phyloP scores from a whole-genome alignment of 805 yeast species.

The Debaryomyces tyrocola region DNA sequence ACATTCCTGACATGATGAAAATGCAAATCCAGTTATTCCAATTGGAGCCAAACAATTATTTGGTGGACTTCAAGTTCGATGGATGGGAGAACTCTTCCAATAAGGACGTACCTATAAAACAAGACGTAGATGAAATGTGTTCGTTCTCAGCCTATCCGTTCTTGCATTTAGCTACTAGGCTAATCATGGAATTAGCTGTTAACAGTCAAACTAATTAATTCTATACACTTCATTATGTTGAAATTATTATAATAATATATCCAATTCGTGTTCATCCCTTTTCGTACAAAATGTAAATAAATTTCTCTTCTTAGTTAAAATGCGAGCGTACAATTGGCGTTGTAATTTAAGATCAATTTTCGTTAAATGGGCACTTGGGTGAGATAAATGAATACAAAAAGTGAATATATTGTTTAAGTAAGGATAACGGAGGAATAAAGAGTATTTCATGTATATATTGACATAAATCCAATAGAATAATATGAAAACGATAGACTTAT shows the following conservation, averaged over 20 bases:
- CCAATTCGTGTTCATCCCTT: not conserved
- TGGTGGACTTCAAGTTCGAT: constrained; percentile 96
- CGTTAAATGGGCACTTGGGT: too few relatives aligned
- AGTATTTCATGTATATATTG: not conserved
- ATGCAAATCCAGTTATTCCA: constrained; percentile 97
- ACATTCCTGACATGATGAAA: constrained; percentile 79
- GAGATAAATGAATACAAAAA: too few relatives aligned
- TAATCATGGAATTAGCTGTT: constrained; percentile 96
- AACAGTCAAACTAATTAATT: constrained; percentile 63
- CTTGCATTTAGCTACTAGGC: constrained; percentile 84
- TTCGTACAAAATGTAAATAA: constrained; percentile 4
- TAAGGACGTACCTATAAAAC: constrained; percentile 26
- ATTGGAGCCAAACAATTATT: constrained; percentile 90
- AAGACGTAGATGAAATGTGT: constrained; percentile 66
- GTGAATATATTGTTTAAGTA: too few relatives aligned
- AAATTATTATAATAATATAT: not conserved
- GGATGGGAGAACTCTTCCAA: constrained; percentile 71
- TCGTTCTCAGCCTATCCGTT: constrained; percentile 96
- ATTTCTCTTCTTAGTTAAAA: constrained; percentile 2
- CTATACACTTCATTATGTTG: not conserved
- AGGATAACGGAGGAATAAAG: too few relatives aligned
- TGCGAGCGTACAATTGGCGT: constrained; percentile 1
- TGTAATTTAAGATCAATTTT: too few relatives aligned
- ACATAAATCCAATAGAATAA: not conserved
- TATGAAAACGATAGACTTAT: constrained; percentile 25